Evolutionary conservation across 768 basidiomycete genomes (phyloP), one percentile per base, ranked within the genome.

Genomic region (Leccinum subgranulosum): DNA sequence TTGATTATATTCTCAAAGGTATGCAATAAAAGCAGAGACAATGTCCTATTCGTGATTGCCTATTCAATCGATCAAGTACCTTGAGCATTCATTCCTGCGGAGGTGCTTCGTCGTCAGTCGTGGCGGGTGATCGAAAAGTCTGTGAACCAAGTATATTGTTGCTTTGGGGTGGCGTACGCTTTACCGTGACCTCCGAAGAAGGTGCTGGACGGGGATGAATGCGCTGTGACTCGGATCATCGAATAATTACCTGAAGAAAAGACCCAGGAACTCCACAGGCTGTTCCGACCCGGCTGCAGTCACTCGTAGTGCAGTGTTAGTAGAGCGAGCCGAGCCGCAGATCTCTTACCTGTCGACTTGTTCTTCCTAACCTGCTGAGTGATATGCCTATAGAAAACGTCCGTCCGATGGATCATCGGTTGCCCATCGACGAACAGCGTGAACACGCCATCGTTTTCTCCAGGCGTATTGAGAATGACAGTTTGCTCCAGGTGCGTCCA

Each of bases 141-240:
- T 63, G 79, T 89, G 75, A 91, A 92, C 84, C 87, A 91, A 1
- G 81, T 77, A 61, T 85, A 85, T 67, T 92, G 91, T 68, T 90
- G 84, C 60, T 72, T 80, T 3, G 90, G 89, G 17, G 88, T 85
- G 15, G 86, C 88, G 65, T 83, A 92, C 45, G 78, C 64, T 5
- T 74, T 63, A 5, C 83, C 84, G 60, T 91, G 88, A 0, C 90
- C 90, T 11, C 90, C 90, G 63, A 92, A 92, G 73, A 90, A 90
- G 7, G 88, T 87, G 60, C 86, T 87, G 3, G 51, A 33, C 33
- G 19, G 53, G n/a, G 17, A 56, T 62, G 47, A 64, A 52, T 31
- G 41, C 4, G 21, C 39, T 3, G 15, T 12, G 15, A 15, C 39
- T 8, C 8, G 25, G 45, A 49, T 29, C 49, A 19, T 25, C 8